Conservation (phyloP, 306 rosid genomes). For the Pyrus pyrifolia region DNA sequence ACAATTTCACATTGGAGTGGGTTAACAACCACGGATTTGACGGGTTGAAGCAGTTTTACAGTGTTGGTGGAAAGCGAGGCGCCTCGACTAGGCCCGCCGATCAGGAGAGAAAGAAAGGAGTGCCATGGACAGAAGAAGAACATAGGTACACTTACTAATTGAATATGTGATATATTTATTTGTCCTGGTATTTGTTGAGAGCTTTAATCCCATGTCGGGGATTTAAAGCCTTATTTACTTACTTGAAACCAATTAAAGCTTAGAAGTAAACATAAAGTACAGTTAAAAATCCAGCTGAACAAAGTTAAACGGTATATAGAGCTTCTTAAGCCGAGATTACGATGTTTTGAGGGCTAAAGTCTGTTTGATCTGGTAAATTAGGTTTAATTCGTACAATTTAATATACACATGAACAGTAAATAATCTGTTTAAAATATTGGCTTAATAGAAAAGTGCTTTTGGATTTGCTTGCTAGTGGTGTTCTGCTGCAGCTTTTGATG, state of each 20-base stretch:
- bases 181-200: neutral
- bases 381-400: constrained; percentile 8
- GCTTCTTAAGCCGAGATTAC: neutral
- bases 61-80: constrained; percentile 56
- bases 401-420: constrained; percentile 11
- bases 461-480: constrained; percentile 8
- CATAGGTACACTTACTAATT: constrained; percentile 62
- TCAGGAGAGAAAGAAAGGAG: constrained; percentile 86
- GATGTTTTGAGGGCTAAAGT: neutral
- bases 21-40: constrained; percentile 47
- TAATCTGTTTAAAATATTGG: constrained; percentile 12
- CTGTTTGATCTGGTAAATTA: constrained; percentile 10
- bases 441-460: constrained; percentile 13
- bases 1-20: constrained; percentile 72
- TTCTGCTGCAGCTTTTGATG: neutral
- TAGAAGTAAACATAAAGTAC: neutral
- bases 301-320: neutral
- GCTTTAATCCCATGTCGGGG: neutral
- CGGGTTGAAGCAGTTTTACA: constrained; percentile 52
- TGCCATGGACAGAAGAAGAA: constrained; percentile 91
- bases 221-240: neutral
- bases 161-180: neutral
- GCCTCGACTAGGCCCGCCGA: constrained; percentile 52
- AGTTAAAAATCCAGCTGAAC: neutral
- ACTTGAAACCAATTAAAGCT: neutral